Conservation (phyloP, 106 monocot species). For the Vanilla planifolia region DNA sequence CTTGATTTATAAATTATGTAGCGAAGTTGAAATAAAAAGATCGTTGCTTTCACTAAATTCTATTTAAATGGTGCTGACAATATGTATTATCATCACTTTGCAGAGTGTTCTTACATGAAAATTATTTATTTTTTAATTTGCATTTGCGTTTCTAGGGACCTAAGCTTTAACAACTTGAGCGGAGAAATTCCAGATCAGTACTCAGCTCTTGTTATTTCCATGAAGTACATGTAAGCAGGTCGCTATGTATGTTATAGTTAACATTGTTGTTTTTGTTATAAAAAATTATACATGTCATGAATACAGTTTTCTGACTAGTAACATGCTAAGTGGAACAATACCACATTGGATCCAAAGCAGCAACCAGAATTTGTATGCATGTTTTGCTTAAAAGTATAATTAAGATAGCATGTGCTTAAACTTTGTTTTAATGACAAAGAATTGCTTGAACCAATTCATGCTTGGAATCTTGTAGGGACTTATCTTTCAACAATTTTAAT, state of each 20-base stretch:
- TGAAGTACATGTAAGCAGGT: conserved; percentile 40
- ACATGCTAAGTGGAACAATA: conserved; percentile 61
- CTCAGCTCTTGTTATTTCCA: not conserved
- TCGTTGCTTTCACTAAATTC: no score
- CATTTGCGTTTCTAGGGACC: no score
- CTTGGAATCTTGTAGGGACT: conserved; percentile 40
- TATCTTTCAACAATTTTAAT: conserved; percentile 72
- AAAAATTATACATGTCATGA: no score
- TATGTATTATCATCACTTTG: no score
- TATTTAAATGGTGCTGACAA: no score
- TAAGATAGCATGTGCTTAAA: no score
- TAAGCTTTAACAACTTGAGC: conserved; percentile 52
- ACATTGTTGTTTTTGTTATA: no score
- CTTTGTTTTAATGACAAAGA: no score
- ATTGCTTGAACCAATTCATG: not conserved
- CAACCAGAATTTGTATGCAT: conserved; percentile 48
- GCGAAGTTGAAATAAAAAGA: not conserved
- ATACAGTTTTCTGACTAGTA: conserved; percentile 64
- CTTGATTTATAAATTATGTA: not conserved
- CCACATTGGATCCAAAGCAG: conserved; percentile 60
- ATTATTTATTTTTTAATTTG: no score
- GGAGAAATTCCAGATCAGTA: conserved; percentile 36
- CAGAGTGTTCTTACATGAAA: no score
- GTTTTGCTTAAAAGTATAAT: no score
- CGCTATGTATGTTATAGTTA: no score